Evolutionary conservation across 306 rosid genomes (phyloP).

Genomic region (Mucuna pruriens): DNA sequence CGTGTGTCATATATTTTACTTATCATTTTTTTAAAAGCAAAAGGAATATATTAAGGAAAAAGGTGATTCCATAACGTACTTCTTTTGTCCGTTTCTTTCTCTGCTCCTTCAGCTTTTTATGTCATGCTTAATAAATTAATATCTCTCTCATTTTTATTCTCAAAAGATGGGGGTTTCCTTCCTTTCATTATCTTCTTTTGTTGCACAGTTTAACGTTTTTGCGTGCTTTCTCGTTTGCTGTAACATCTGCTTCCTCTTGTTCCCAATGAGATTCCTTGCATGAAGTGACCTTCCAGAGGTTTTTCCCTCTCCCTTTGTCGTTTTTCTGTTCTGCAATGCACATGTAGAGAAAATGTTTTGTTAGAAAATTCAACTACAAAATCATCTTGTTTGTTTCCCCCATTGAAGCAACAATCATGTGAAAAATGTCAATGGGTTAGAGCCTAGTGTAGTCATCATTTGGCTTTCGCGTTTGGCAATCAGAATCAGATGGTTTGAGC

Average conservation of each 20-base stretch:
- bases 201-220: constrained; percentile 13
- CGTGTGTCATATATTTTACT: constrained; percentile 12
- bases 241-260: constrained; percentile 53
- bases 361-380: not conserved
- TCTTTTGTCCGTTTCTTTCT: constrained; percentile 43
- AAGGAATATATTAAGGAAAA: constrained; percentile 47
- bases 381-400: constrained; percentile 6
- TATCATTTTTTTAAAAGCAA: constrained; percentile 34
- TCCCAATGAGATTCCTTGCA: constrained; percentile 43
- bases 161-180: constrained; percentile 12
- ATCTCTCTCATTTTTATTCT: constrained; percentile 32
- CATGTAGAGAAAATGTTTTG: constrained; percentile 13
- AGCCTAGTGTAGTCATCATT: constrained; percentile 18
- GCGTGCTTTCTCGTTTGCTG: constrained; percentile 30
- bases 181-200: constrained; percentile 46
- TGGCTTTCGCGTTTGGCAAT: constrained; percentile 25
- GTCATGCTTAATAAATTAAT: constrained; percentile 26
- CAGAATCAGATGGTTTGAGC: constrained; percentile 39
- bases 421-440: constrained; percentile 32
- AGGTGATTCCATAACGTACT: constrained; percentile 40
- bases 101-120: constrained; percentile 34
- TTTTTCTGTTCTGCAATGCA: constrained; percentile 23
- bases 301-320: constrained; percentile 32
- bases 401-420: constrained; percentile 24
- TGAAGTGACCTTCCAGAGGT: constrained; percentile 3